phyloP scores from a whole-genome alignment of 345 rosid species.

The Passiflora organensis region DNA sequence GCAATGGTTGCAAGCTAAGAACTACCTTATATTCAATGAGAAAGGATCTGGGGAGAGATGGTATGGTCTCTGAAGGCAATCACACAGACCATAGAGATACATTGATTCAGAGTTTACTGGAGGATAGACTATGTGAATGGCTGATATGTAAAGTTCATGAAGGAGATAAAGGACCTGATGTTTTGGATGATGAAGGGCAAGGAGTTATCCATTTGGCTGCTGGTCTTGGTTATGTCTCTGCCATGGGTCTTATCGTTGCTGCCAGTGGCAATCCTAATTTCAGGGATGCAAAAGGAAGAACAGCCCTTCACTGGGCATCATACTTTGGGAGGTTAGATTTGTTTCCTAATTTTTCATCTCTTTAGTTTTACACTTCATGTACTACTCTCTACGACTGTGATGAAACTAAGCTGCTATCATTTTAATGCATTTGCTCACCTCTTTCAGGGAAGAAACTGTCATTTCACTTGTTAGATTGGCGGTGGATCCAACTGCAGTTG shows the following conservation, averaged over 20 bases:
- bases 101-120: slow-evolving; percentile 38
- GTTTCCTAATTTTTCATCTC: slow-evolving; percentile 1
- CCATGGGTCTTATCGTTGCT: slow-evolving; percentile 43
- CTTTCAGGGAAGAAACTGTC: slow-evolving; percentile 55
- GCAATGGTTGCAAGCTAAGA: slow-evolving; percentile 38
- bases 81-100: slow-evolving; percentile 23
- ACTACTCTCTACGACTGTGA: neutral
- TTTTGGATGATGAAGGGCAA: slow-evolving; percentile 50
- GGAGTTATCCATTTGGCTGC: slow-evolving; percentile 61
- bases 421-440: slow-evolving; percentile 1
- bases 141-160: slow-evolving; percentile 41
- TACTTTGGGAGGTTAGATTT: slow-evolving; percentile 52
- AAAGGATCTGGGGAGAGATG: slow-evolving; percentile 7
- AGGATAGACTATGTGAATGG: slow-evolving; percentile 50
- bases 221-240: slow-evolving; percentile 63
- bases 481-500: slow-evolving; percentile 51
- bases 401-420: too few relatives aligned
- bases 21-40: slow-evolving; percentile 24
- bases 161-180: slow-evolving; percentile 44
- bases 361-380: neutral
- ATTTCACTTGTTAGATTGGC: slow-evolving; percentile 45
- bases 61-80: slow-evolving; percentile 11
- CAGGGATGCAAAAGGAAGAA: slow-evolving; percentile 54
- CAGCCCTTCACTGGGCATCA: slow-evolving; percentile 70
- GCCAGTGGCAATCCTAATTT: slow-evolving; percentile 51